Base-by-base conservation (phyloP, 306 rosid genomes). In the Sicyos baderoa region DNA sequence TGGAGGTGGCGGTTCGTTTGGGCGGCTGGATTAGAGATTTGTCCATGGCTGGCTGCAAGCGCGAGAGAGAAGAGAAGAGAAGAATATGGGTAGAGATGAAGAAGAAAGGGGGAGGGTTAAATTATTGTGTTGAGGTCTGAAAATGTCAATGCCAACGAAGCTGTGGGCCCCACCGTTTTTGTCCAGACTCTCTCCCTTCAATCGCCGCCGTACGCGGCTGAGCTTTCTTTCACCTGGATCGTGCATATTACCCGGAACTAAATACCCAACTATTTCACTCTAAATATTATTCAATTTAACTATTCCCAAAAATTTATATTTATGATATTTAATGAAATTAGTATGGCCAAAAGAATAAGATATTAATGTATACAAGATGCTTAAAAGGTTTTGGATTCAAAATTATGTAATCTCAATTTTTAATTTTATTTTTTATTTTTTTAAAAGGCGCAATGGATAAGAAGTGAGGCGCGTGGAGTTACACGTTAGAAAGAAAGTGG, bases 141-240 rank as follows among this genome's bases (percentile, higher is more conserved):
- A 89, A 92, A 84, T 92, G 96, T 85, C 87, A 87, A 89, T 82
- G 95, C 88, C 95, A 89, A 87, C 95, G 87, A 88, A 88, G 93
- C 88, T 67, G 83, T 94, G 69, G 88, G 95, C 93, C 83, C 95
- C 82, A 48, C 9, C 1, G 35, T 53, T 76, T 83, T 79, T 83
- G 87, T 69, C 71, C 65, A 78, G 0, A 3, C 9, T 37, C 44
- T 73, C 75, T 61, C 69, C 77, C 68, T 48, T 55, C 72, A 59
- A 3, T 22, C 29, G 71, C 76, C 76, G 74, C 6, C 10, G 4
- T 22, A 32, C 81, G 80, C 87, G 69, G 62, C 37, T 80, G 60
- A 18, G 0, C 9, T 14, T 37, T 53, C 29, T 70, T 1, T 29
- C 52, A 6, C 71, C 45, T 32, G 6, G 6, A n/a, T n/a, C n/a